These are phyloP conservation scores for Echeveria elegans DNA, from an alignment of 164 flowering plant genomes.

Conservation along the genomic window DNA sequence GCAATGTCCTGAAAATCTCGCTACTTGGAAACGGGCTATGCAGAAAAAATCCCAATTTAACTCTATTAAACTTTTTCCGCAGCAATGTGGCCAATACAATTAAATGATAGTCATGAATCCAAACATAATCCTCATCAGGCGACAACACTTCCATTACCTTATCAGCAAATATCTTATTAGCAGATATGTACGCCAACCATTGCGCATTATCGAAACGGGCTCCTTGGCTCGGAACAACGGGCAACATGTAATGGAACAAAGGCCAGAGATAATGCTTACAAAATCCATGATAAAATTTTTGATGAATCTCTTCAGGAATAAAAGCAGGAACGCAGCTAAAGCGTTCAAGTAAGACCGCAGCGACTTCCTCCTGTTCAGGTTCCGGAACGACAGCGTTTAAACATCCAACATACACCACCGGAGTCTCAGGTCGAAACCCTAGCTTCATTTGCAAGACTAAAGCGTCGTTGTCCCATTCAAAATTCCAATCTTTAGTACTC, in stretches of 20 bases:
- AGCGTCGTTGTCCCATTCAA: neutral
- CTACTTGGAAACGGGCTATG: constrained; percentile 4
- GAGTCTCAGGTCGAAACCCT: constrained; percentile 3
- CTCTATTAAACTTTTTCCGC: constrained; percentile 34
- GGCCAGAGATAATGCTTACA: constrained; percentile 51
- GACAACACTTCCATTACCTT: constrained; percentile 37
- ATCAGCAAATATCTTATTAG: constrained; percentile 36
- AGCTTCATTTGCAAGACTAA: constrained; percentile 1
- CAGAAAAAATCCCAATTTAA: constrained; percentile 21
- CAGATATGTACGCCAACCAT: constrained; percentile 47
- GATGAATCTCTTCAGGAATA: constrained; percentile 31
- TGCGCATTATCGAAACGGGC: constrained; percentile 25
- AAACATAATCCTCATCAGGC: constrained; percentile 36
- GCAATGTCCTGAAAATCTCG: constrained; percentile 26
- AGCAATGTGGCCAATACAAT: constrained; percentile 36
- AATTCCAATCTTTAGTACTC: neutral
- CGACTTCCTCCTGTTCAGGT: constrained; percentile 38
- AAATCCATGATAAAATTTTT: constrained; percentile 37
- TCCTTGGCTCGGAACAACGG: constrained; percentile 28
- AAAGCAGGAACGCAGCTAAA: constrained; percentile 46
- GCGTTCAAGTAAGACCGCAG: constrained; percentile 28
- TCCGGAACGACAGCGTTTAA: neutral
- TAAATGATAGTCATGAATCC: constrained; percentile 41
- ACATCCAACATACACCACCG: neutral
- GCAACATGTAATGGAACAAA: constrained; percentile 46